Evolutionary conservation across 208 protist species (phyloP).

Genomic region (Acanthamoeba triangularis): DNA sequence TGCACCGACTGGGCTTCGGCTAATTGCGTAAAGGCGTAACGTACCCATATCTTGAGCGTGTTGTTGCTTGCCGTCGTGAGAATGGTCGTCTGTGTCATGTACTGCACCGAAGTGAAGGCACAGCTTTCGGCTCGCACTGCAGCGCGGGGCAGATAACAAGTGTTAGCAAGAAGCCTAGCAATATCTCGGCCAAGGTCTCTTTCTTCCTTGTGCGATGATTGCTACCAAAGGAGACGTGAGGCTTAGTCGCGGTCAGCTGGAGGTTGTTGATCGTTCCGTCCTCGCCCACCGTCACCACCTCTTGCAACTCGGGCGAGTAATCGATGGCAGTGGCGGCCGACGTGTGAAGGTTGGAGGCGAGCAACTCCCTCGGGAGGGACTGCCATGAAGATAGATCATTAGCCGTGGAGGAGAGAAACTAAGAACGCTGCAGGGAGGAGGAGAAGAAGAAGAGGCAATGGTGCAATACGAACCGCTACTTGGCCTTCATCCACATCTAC

Average conservation of each 20-base stretch:
- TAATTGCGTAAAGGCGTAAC: background rate
- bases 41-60: slow-evolving; percentile 36
- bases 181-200: too few species aligned
- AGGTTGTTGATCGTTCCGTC: slow-evolving; percentile 40
- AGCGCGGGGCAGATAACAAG: background rate
- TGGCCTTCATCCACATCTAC: slow-evolving; percentile 1
- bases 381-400: background rate
- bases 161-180: too few species aligned
- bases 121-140: slow-evolving; percentile 23
- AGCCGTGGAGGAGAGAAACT: too few species aligned
- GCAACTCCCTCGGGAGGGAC: background rate
- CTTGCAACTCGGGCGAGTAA: background rate
- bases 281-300: slow-evolving; percentile 34
- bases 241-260: background rate
- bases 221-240: background rate
- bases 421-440: background rate
- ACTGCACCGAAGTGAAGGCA: slow-evolving; percentile 13
- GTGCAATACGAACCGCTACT: background rate
- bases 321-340: background rate
- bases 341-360: background rate
- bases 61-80: slow-evolving; percentile 37
- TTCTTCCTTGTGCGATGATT: too few species aligned
- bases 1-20: too few species aligned
- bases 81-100: background rate
- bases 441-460: background rate